Conservation (phyloP, 768 basidiomycete genomes). For the Boletus coccyginus region DNA sequence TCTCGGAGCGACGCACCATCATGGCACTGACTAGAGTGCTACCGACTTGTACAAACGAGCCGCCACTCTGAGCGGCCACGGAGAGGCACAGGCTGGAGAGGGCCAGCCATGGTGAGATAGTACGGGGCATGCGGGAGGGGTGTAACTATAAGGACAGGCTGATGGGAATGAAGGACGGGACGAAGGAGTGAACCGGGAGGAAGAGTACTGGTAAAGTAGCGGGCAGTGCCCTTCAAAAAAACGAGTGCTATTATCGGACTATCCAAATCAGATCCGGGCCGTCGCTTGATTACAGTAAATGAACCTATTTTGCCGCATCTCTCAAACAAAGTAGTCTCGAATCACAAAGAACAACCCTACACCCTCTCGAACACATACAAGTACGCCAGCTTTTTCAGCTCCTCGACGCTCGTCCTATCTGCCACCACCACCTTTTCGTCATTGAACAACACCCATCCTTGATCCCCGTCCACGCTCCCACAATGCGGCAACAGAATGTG, state of each 20-base stretch:
- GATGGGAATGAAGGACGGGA: constrained; percentile 4
- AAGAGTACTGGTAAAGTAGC: no score
- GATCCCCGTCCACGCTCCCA: constrained; percentile 37
- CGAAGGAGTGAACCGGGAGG: no score
- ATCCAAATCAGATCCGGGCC: no score
- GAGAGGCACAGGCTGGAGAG: constrained; percentile 4
- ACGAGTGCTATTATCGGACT: no score
- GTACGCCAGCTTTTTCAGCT: constrained; percentile 73
- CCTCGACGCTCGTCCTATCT: constrained; percentile 69
- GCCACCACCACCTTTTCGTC: no score
- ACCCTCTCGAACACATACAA: constrained; percentile 82
- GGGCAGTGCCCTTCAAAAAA: no score
- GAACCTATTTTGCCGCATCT: no score
- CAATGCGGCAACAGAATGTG: no score
- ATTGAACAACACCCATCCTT: no score
- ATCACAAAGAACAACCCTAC: no score
- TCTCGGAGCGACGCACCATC: constrained; percentile 35
- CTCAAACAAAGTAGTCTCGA: no score
- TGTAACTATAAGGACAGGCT: background rate
- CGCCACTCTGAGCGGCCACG: constrained; percentile 10
- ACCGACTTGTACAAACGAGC: constrained; percentile 20
- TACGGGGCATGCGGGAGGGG: background rate
- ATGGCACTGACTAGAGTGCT: constrained; percentile 46
- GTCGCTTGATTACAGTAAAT: no score
- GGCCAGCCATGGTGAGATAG: constrained; percentile 3